Evolutionary conservation across 352 stramenopile species (phyloP), one percentile per base, ranked within the genome.

Genomic region (Globisporangium emineosum): DNA sequence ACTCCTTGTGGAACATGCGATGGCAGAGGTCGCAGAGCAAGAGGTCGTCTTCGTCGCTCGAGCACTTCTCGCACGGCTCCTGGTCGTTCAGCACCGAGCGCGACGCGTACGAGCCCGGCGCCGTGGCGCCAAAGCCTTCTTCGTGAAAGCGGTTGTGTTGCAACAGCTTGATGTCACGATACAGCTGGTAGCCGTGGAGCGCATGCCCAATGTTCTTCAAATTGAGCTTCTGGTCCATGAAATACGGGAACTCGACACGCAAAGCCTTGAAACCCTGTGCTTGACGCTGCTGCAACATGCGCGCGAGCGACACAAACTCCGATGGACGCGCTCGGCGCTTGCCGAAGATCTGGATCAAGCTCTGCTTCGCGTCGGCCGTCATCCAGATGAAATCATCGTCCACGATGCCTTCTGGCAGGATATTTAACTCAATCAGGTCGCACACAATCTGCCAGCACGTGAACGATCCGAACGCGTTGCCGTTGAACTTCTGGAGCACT

Each of bases 391-490:
- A 94, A n/a, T 92, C 79, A 32, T 89, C 79, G 37, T 70, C 69
- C 27, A 75, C 62, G 19, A 91, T 79, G 13, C 79, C 70, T 42
- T 88, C 70, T 5, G 67, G 42, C 60, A 94, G 68, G 65, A 92
- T 75, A 54, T 90, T 85, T 30, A 94, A 75, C 59, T 89, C 83
- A 67, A 92, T 82, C 40, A 94, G 60, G 63, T 94, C 85, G 23
- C 80, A 89, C 60, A 89, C 79, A 21, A 94, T 71, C 67, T 94
- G 85, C 85, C 85, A 94, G 64, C 85, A 90, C n/a, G 85, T 94
- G 73, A 92, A 94, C 13, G 85, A 91, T n/a, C 85, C 85, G 40
- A 94, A 76, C 7, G 71, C 80, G 43, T 93, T 91, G 62, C 80
- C 60, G 56, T 82, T 66, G 62, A 91, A 91, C 51, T 83, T 78